These are phyloP conservation scores for Fraxinus ornus DNA, from an alignment of 305 asterid genomes.

Conservation along the genomic window DNA sequence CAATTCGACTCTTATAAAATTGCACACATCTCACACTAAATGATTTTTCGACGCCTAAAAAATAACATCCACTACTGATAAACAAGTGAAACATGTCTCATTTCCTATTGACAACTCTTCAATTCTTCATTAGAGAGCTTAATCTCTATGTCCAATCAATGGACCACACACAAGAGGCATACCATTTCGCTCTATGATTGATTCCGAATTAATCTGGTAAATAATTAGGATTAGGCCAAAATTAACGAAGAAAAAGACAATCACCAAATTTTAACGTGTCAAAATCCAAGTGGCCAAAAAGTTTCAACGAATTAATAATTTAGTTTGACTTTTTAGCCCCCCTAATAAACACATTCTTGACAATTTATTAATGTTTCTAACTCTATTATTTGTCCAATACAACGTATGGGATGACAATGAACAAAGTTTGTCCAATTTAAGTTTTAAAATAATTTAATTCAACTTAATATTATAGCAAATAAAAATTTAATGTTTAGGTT, in stretches of 20 bases:
- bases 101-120: not conserved
- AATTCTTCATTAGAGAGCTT: not conserved
- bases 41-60: no score
- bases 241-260: not conserved
- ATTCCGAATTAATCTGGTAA: not conserved
- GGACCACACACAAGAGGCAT: not conserved
- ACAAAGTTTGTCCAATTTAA: not conserved
- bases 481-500: not conserved
- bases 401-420: not conserved
- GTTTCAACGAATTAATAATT: not conserved
- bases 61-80: no score
- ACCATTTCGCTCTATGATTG: not conserved
- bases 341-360: not conserved
- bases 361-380: not conserved
- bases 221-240: not conserved
- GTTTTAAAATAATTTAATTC: not conserved
- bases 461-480: not conserved
- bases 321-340: constrained; percentile 29
- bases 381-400: not conserved
- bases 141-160: not conserved
- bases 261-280: not conserved
- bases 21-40: not conserved
- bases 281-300: not conserved
- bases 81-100: not conserved
- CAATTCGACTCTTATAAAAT: not conserved